Conservation (phyloP, 768 basidiomycete genomes). For the Mycena venus region DNA sequence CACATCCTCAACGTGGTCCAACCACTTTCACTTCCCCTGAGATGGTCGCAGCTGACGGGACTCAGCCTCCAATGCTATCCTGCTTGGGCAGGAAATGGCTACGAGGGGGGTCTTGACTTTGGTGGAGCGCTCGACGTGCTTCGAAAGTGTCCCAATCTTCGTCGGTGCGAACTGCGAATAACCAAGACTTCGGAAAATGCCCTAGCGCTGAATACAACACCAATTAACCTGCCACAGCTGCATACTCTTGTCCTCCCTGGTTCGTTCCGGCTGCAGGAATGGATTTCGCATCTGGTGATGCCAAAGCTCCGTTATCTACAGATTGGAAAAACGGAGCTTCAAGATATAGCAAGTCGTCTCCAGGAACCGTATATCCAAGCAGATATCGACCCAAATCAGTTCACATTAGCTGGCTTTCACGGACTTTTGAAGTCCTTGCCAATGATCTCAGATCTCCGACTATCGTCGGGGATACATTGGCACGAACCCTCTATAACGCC, state of each 20-base stretch:
- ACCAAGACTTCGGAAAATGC: not conserved
- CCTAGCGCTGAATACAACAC: not conserved
- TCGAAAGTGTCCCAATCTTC: not conserved
- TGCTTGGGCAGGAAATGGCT: not conserved
- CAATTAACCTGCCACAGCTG: not conserved
- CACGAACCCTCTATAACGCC: not conserved
- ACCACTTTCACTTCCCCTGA: not conserved
- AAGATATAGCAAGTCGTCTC: not conserved
- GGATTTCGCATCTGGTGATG: not conserved
- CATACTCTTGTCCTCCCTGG: not conserved
- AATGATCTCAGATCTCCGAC: not conserved
- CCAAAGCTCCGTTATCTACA: not conserved
- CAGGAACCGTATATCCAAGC: not conserved
- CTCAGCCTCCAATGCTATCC: not conserved
- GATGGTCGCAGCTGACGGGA: conserved; percentile 8
- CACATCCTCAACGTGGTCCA: not conserved
- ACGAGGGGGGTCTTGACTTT: not conserved
- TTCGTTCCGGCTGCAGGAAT: no score
- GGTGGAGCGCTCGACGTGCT: not conserved
- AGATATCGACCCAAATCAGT: not conserved
- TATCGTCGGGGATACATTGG: not conserved
- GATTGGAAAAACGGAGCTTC: not conserved
- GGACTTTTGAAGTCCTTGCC: not conserved
- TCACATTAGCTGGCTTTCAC: not conserved
- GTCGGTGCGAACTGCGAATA: not conserved